Base-by-base conservation (phyloP, 208 protist genomes). In the Crithidia fasciculata region DNA sequence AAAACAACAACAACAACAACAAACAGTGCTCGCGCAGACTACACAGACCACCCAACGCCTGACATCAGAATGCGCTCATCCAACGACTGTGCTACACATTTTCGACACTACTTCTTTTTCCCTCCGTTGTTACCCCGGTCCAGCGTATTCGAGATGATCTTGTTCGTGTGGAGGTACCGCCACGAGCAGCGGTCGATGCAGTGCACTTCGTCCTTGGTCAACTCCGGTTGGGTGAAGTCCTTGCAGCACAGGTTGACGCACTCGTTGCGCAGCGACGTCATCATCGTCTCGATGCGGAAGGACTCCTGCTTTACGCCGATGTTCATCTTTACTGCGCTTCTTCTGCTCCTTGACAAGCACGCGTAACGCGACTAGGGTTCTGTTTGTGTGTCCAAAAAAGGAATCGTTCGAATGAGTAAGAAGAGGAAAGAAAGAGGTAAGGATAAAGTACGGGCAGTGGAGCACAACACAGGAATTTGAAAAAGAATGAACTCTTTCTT, bases 171-270 rank as follows among this genome's bases (percentile, higher is more conserved):
- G 54, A 97, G 58, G 72, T 95, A 97, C 6, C 84, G 68, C 85
- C 83, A 94, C 8, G 89, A 79, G 67, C 93, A 97, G 40, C 86
- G 86, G 62, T 97, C 90, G 4, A 95, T 82, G 72, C 93, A 97
- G 64, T 90, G 74, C 37, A 95, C 89, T 72, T 97, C 93, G 19
- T 92, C 76, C 53, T 83, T 81, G 16, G 80, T 80, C 4, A 97
- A 83, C 74, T 95, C 90, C 37, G 80, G 76, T 3, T 54, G 81
- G 16, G 36, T 74, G 5, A 94, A 69, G 64, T 93, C 82, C n/a
- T 86, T 88, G 74, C 87, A 92, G 71, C 93, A 97, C 45, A 95
- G 58, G 61, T 90, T 90, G 55, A 97, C 88, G 71, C 93, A 97
- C 76, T 95, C 86, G 12, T 84, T 74, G 54, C 89, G 87, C 63